phyloP scores from a whole-genome alignment of 2,329 filamentous ascomycete species.

The Cercospora zeina region DNA sequence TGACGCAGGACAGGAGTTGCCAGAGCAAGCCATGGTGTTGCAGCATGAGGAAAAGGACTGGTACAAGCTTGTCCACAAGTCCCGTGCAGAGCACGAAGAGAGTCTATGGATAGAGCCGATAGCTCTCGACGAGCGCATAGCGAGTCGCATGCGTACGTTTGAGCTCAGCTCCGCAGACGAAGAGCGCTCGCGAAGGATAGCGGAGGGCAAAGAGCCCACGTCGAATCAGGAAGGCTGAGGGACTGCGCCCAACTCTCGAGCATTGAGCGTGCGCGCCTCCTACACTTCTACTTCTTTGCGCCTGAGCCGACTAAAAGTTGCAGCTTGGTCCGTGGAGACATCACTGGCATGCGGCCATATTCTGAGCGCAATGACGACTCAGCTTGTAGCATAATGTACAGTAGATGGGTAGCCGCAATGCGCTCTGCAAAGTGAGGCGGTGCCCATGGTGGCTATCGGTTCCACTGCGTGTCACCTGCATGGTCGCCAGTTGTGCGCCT shows the following conservation, averaged over 20 bases:
- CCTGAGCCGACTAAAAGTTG: not conserved
- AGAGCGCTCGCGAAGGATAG: constrained; percentile 57
- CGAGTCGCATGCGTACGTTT: constrained; percentile 77
- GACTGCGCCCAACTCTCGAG: not conserved
- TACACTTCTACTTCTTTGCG: not conserved
- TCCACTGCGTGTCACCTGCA: not conserved
- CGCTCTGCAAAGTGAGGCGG: constrained; percentile 4
- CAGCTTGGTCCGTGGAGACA: not conserved
- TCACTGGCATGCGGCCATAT: not conserved
- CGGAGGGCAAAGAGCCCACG: constrained; percentile 27
- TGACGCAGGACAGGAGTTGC: constrained; percentile 41
- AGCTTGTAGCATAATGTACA: constrained; percentile 18
- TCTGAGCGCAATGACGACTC: not conserved
- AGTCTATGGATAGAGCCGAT: constrained; percentile 71
- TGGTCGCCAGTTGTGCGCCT: not conserved
- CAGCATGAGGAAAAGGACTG: constrained; percentile 74
- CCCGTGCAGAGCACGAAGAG: constrained; percentile 52
- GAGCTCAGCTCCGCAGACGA: constrained; percentile 70
- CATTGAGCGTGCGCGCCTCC: not conserved
- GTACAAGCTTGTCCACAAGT: constrained; percentile 71
- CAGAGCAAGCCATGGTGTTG: constrained; percentile 67
- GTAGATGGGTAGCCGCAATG: constrained; percentile 2
- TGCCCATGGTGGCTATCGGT: not conserved
- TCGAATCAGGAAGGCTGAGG: not conserved
- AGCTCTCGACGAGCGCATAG: constrained; percentile 73